Evolutionary conservation across 495 filamentous ascomycete genomes (phyloP).

Genomic region (Aspergillus leporis): DNA sequence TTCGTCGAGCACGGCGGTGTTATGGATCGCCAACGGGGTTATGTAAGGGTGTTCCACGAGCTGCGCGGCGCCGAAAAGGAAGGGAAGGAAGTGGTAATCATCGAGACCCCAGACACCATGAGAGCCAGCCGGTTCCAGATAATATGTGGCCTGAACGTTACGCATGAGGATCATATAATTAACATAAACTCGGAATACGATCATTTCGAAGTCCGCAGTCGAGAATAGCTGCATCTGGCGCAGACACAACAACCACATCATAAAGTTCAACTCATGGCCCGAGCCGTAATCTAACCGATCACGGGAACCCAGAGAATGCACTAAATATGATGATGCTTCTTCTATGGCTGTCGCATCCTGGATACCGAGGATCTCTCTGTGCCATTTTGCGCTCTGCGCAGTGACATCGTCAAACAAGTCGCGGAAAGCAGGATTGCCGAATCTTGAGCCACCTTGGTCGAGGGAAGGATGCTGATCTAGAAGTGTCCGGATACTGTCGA

Average conservation of each 20-base stretch:
- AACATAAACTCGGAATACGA: conserved; percentile 77
- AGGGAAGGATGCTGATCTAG: conserved; percentile 70
- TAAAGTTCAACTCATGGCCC: conserved; percentile 94
- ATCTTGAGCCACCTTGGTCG: conserved; percentile 84
- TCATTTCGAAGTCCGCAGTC: conserved; percentile 61
- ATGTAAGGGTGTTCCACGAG: conserved; percentile 84
- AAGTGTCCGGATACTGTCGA: conserved; percentile 64
- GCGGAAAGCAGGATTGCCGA: conserved; percentile 91
- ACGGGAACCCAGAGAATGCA: conserved; percentile 80
- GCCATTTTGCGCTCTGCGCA: conserved; percentile 43
- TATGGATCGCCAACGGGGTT: conserved; percentile 85
- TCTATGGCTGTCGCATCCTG: conserved; percentile 54
- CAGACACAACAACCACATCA: conserved; percentile 90
- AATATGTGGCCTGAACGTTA: conserved; percentile 84
- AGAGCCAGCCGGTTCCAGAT: conserved; percentile 91
- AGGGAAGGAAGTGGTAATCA: conserved; percentile 95
- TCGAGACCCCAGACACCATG: conserved; percentile 97
- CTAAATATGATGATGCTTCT: conserved; percentile 78
- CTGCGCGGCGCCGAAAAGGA: conserved; percentile 93
- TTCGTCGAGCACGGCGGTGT: conserved; percentile 80
- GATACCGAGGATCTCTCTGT: conserved; percentile 50
- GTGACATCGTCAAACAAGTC: conserved; percentile 74
- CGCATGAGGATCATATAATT: conserved; percentile 81
- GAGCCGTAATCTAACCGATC: conserved; percentile 95
- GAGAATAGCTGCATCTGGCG: conserved; percentile 73